These are phyloP conservation scores for Talaromyces sp. DNA, from an alignment of 2,329 filamentous ascomycete genomes.

Conservation along the genomic window DNA sequence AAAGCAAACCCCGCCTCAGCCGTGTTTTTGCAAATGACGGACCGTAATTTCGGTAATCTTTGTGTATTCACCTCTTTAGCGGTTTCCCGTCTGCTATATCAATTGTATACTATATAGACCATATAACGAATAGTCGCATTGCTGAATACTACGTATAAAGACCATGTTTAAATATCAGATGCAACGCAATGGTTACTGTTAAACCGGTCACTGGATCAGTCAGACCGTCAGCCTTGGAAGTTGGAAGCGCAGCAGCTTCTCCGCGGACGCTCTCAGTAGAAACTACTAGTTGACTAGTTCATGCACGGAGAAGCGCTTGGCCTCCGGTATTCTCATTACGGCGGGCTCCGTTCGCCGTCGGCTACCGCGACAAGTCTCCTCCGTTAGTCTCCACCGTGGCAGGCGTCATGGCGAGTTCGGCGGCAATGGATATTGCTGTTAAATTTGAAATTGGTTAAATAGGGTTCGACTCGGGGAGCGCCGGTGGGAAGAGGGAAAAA, in stretches of 20 bases:
- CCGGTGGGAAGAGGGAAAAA: not conserved
- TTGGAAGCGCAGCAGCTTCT: not conserved
- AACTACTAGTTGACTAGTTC: not conserved
- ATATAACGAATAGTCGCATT: not conserved
- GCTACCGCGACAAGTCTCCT: not conserved
- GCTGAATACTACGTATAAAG: not conserved
- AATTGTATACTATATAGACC: no score
- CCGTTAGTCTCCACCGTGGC: not conserved
- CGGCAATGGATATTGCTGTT: not conserved
- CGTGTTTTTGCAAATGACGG: not conserved
- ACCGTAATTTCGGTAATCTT: not conserved
- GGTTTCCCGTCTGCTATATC: not conserved
- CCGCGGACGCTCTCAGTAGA: not conserved
- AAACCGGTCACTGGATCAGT: no score
- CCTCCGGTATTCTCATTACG: not conserved
- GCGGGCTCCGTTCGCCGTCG: not conserved
- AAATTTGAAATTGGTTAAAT: not conserved
- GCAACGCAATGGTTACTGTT: not conserved
- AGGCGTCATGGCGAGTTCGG: not conserved
- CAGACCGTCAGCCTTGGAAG: no score
- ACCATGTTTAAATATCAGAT: not conserved
- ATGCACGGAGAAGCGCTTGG: not conserved
- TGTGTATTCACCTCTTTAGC: not conserved
- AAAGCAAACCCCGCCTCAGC: not conserved
- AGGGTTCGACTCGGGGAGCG: not conserved